These are phyloP conservation scores for Aaosphaeria pasadenensis DNA, from an alignment of 2,329 filamentous ascomycete species.

Conservation along the genomic window DNA sequence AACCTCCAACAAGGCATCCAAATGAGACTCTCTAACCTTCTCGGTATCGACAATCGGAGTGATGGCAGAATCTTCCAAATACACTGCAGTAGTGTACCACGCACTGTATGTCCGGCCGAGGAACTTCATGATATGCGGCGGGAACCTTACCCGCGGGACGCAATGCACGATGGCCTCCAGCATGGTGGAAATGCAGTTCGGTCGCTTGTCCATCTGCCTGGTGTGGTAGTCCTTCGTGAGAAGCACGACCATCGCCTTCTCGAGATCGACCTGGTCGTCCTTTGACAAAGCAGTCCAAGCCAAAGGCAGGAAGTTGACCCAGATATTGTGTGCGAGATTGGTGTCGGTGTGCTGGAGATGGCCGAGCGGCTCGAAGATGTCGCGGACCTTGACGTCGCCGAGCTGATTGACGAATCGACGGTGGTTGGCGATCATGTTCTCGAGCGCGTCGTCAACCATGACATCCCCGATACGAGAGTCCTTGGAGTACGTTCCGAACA, in stretches of 20 bases:
- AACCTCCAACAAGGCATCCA: constrained; percentile 91
- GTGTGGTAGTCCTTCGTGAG: constrained; percentile 95
- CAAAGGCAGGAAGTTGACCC: constrained; percentile 87
- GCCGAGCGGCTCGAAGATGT: constrained; percentile 83
- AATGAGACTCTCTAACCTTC: constrained; percentile 84
- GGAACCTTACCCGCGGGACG: constrained; percentile 84
- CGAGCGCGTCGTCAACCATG: constrained; percentile 80
- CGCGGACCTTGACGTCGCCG: constrained; percentile 80
- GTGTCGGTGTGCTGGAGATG: constrained; percentile 90
- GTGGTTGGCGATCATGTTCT: constrained; percentile 73
- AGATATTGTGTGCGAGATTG: constrained; percentile 80
- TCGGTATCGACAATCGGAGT: constrained; percentile 80
- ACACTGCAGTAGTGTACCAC: constrained; percentile 92
- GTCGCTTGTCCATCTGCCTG: constrained; percentile 88
- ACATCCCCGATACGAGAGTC: constrained; percentile 62
- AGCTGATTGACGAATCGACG: constrained; percentile 81
- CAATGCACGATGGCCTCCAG: constrained; percentile 83
- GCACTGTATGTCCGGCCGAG: constrained; percentile 90
- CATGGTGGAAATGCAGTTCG: constrained; percentile 91
- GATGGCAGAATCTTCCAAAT: constrained; percentile 86
- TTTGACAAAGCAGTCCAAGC: constrained; percentile 86
- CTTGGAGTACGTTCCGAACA: constrained; percentile 71
- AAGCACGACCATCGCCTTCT: constrained; percentile 85
- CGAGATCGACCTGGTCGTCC: constrained; percentile 86
- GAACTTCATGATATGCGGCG: constrained; percentile 94